Evolutionary conservation across 371 early-diverging fungal genomes (phyloP), one percentile per base, ranked within the genome.

Genomic region (Umbelopsis sp.): DNA sequence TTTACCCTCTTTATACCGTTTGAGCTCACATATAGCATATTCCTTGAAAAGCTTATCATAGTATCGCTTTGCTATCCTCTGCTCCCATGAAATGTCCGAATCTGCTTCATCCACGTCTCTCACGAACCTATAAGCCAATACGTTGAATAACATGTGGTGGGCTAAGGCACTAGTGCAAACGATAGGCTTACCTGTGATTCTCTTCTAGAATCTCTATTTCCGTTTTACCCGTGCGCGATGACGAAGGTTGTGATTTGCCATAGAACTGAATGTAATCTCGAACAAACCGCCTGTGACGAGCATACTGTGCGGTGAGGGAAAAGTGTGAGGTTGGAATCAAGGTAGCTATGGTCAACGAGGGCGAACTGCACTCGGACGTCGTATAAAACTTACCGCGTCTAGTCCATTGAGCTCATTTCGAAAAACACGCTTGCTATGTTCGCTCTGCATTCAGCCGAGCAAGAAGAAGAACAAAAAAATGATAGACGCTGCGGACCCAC

Each of bases 21-120:
- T 84, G 44, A 96, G 76, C 46, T 96, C 89, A n/a, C 89, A 90
- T 4, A 96, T 74, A 18, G 92, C 91, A 72, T 91, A 96, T 73
- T 96, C 96, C 69, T 93, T 94, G 74, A 92, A 93, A 12, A 96
- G 82, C 69, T 84, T 82, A 69, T 93, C 93, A 68, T 96, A 92
- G 74, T 96, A 94, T 70, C 92, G 91, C 70, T 93, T 92, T 7
- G 95, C 94, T 9, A 94, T 74, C 11, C 94, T 80, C 63, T 90
- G 79, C 71, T 93, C 95, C 95, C 95, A 96, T 2, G 84, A 73
- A 50, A 71, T 52, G 16, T 74, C 80, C 1, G 45, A 69, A 4
- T 69, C 69, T 50, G 77, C 74, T 50, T 77, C 75, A 11, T 84
- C 76, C 5, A 87, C 89, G 25, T 76, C 77, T 37, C 87, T 70